Conservation (phyloP, 176 grass and related monocot species). For the Eleusine indica region DNA sequence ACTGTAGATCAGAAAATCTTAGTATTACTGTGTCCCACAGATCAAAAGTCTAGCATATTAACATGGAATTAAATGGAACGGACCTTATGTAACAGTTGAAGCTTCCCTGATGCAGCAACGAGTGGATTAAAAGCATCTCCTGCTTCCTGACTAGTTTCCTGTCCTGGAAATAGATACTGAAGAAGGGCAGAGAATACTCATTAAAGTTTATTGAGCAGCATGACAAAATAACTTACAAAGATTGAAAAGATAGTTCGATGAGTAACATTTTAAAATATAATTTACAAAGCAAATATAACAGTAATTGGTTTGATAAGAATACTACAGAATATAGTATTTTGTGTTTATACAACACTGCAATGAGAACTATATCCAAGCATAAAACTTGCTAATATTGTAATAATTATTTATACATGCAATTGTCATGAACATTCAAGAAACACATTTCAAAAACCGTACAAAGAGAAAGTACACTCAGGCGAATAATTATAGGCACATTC, state of each 20-base stretch:
- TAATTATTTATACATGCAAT: not conserved
- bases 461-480: slow-evolving; percentile 1
- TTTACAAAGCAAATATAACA: not conserved
- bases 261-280: not conserved
- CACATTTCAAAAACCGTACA: not conserved
- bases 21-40: not conserved
- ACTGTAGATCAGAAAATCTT: slow-evolving; percentile 33
- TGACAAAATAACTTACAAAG: not conserved
- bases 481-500: slow-evolving; percentile 1
- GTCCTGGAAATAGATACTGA: slow-evolving; percentile 63
- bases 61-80: not conserved
- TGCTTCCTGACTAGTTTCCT: slow-evolving; percentile 39
- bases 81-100: slow-evolving; percentile 69
- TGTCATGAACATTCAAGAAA: not conserved
- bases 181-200: not conserved
- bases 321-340: too few species aligned
- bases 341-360: not conserved
- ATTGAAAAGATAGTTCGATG: not conserved
- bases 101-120: slow-evolving; percentile 65
- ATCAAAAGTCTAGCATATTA: not conserved
- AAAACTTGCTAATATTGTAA: not conserved
- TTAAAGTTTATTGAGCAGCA: not conserved
- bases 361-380: not conserved
- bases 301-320: too few species aligned
- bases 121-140: slow-evolving; percentile 57